phyloP scores from a whole-genome alignment of 805 yeast genomes.

The Candida piceae region DNA sequence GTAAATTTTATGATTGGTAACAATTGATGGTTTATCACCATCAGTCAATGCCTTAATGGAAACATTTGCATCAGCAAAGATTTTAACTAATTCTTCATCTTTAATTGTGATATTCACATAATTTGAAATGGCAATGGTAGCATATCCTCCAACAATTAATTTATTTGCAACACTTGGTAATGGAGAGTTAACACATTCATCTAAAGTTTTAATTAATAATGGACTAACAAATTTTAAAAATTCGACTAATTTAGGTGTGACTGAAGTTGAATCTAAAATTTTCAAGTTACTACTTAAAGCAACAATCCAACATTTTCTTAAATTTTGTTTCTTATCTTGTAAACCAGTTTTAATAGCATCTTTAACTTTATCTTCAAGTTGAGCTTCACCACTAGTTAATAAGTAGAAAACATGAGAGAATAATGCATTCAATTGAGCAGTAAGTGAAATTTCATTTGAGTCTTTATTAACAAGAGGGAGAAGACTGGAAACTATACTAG shows the following conservation, averaged over 20 bases:
- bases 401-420: constrained; percentile 38
- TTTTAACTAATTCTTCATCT: constrained; percentile 5
- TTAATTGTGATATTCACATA: constrained; percentile 14
- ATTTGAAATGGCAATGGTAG: constrained; percentile 29
- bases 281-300: constrained; percentile 40
- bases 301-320: constrained; percentile 65
- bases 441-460: constrained; percentile 62
- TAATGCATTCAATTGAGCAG: constrained; percentile 44
- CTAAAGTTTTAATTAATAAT: constrained; percentile 27
- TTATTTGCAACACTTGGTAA: constrained; percentile 47
- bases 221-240: constrained; percentile 20
- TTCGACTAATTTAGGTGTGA: constrained; percentile 11
- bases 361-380: constrained; percentile 20
- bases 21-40: constrained; percentile 44
- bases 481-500: constrained; percentile 38
- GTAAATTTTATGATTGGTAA: constrained; percentile 43
- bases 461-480: constrained; percentile 62
- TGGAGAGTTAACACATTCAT: constrained; percentile 48
- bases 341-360: constrained; percentile 51
- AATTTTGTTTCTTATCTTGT: constrained; percentile 53
- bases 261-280: constrained; percentile 4
- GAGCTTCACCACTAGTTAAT: constrained; percentile 17
- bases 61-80: constrained; percentile 25
- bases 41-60: constrained; percentile 32
- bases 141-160: constrained; percentile 51